Evolutionary conservation across 78 protist species (phyloP), one percentile per base, ranked within the genome.

Genomic region (Emiliania huxleyi): DNA sequence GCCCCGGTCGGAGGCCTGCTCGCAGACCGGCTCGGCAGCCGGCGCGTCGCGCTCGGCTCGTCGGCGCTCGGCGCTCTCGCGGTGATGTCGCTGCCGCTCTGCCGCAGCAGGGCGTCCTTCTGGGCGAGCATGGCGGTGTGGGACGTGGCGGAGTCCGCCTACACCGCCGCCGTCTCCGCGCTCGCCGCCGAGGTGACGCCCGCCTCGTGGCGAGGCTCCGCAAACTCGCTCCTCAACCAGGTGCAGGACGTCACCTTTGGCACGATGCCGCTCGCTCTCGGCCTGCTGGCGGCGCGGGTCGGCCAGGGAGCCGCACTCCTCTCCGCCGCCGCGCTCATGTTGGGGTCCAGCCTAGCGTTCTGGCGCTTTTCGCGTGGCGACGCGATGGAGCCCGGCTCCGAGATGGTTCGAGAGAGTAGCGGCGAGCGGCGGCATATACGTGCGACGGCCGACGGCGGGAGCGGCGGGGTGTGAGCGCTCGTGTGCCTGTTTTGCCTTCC

Each of bases 1-100:
- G 87, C 87, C 37, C 87, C 87, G 19, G 21, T 79, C 48, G 87
- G 87, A 21, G 87, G 87, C 49, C 6, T 2, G 87, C 87, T 79
- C 48, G 87, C 87, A 1, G 87, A 79, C 22, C 87, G 87, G 25
- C 5, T 42, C 37, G 87, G 87, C 21, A 23, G 35, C 35, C 5
- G 21, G 49, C 29, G 26, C 48, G 6, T 79, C 22, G 21, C 33
- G 33, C 0, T 23, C 5, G n/a, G 19, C n/a, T 18, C 35, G 19
- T 1, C n/a, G 33, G 18, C 15, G 26, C 2, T 79, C 35, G 15
- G 33, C 49, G 44, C 48, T 45, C 29, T 25, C 37, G 87, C 55
- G 37, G 49, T 79, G 49, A 25, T n/a, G 1, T 23, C 37, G 37
- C 87, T 79, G 44, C 37, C 87, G 35, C 15, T 38, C 22, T 5